Evolutionary conservation across 371 early-diverging fungal genomes (phyloP), one percentile per base, ranked within the genome.

Genomic region (Phascolomyces articulosus): DNA sequence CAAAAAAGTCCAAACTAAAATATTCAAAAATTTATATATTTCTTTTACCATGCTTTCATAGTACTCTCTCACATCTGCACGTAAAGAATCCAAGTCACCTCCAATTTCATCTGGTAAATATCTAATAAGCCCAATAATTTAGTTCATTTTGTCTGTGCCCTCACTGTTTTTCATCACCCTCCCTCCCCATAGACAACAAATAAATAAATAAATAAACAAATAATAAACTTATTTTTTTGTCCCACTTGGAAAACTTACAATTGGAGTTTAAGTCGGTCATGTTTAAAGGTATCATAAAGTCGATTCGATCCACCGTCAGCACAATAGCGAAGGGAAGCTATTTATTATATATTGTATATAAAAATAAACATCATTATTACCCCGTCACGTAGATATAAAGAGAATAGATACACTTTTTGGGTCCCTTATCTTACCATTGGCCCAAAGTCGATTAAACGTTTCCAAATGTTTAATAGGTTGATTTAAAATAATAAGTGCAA

Each of bases 261-360:
- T 40, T 16, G 29, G 10, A 24, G 60, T 40, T 78, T 68, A 31
- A 68, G 72, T 27, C 44, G 55, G 10, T 87, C 84, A 21, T 75
- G 67, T 23, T 68, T 71, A 27, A 93, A 85, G 1, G 81, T 65
- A 62, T 92, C 91, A 63, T 89, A 93, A 24, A 97, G 78, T 31
- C 93, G 82, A 74, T 97, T 97, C 26, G 92, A 90, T 8, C 95
- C 97, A 13, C 96, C 97, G 68, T 96, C 97, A 7, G 95, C 94
- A 63, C 95, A 94, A 27, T 95, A 77, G 4, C 82, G 77, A 55
- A 87, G 72, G 1, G 78, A 64, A 7, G 95, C 96, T 87, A 61
- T 9, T 6, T 9, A 34, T 26, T 26, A 23, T n/a, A n/a, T n/a
- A n/a, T n/a, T n/a, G n/a, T n/a, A n/a, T n/a, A n/a, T n/a, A n/a